Evolutionary conservation across 345 rosid genomes (phyloP).

Genomic region (Linum tenue): DNA sequence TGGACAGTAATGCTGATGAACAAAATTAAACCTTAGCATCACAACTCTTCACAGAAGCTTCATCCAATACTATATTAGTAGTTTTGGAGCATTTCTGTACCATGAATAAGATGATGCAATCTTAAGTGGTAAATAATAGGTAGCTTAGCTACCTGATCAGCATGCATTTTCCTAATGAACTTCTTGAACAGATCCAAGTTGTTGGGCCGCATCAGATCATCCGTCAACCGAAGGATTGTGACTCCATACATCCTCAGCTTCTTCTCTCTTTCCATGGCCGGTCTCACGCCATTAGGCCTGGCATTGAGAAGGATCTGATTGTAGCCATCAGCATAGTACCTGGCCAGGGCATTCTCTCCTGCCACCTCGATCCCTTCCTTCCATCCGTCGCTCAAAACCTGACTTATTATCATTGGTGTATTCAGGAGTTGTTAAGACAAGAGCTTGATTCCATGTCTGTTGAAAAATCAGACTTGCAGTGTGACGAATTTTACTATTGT

Average conservation of each 20-base stretch:
- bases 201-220: conserved; percentile 29
- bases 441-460: too few relatives aligned
- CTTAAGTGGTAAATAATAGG: background rate
- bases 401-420: background rate
- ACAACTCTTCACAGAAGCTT: too few relatives aligned
- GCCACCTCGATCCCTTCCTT: conserved; percentile 65
- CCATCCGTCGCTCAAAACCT: conserved; percentile 82
- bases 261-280: conserved; percentile 32
- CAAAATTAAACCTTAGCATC: background rate
- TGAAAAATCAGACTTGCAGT: too few relatives aligned
- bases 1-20: conserved; percentile 36
- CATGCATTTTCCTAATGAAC: conserved; percentile 78
- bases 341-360: conserved; percentile 75
- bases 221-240: conserved; percentile 64
- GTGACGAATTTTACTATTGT: background rate
- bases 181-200: conserved; percentile 56
- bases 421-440: too few relatives aligned
- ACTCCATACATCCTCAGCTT: conserved; percentile 55
- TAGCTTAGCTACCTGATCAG: conserved; percentile 65
- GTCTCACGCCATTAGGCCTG: conserved; percentile 61
- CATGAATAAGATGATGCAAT: too few relatives aligned
- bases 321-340: conserved; percentile 55
- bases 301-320: conserved; percentile 72
- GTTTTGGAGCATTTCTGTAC: too few relatives aligned
- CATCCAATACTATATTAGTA: too few relatives aligned